Conservation (phyloP, 2,329 filamentous ascomycete genomes). For the Thermomyces lanuginosus region DNA sequence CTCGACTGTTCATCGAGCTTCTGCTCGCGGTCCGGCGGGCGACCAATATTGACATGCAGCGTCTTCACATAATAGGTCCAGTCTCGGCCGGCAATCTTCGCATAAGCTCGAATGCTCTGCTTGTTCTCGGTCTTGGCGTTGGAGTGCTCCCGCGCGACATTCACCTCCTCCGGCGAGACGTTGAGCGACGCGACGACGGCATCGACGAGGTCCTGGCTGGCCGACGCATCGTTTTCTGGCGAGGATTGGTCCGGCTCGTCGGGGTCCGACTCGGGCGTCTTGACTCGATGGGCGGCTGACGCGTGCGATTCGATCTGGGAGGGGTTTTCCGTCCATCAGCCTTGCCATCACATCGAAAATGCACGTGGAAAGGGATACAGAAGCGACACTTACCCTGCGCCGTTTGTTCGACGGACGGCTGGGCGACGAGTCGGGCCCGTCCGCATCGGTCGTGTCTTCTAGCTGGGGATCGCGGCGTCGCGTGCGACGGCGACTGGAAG, state of each 20-base stretch:
- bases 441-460: slow-evolving; percentile 29
- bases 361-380: neutral
- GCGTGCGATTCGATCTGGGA: no score
- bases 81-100: slow-evolving; percentile 34
- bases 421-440: slow-evolving; percentile 32
- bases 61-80: slow-evolving; percentile 38
- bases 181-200: slow-evolving; percentile 32
- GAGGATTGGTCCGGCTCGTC: slow-evolving; percentile 27
- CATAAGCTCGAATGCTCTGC: slow-evolving; percentile 33
- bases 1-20: slow-evolving; percentile 29
- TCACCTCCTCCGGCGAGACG: slow-evolving; percentile 27
- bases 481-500: slow-evolving; percentile 29
- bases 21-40: slow-evolving; percentile 31
- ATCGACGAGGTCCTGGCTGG: slow-evolving; percentile 31
- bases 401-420: slow-evolving; percentile 32
- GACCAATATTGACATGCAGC: slow-evolving; percentile 34
- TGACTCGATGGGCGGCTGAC: slow-evolving; percentile 19
- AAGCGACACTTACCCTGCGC: slow-evolving; percentile 26
- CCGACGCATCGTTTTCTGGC: slow-evolving; percentile 25
- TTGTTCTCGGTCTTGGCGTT: slow-evolving; percentile 31
- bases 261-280: slow-evolving; percentile 18
- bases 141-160: slow-evolving; percentile 29
- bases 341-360: slow-evolving; percentile 5
- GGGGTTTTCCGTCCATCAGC: no score
- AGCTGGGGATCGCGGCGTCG: slow-evolving; percentile 30